phyloP scores from a whole-genome alignment of 306 rosid species.

The Glycine latifolia region DNA sequence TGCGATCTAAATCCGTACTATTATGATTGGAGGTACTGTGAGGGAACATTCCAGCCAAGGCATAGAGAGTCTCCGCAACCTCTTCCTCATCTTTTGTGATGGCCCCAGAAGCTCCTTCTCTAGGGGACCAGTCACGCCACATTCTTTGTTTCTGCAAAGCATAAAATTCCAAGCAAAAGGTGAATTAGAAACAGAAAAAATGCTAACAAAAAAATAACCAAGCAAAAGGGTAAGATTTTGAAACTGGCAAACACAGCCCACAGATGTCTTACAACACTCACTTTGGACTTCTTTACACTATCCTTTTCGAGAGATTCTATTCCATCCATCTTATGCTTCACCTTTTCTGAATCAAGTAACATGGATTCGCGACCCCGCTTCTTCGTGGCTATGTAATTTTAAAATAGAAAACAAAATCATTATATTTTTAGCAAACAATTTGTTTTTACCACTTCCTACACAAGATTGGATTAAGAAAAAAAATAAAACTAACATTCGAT shows the following conservation, averaged over 20 bases:
- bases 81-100: slow-evolving; percentile 94
- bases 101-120: slow-evolving; percentile 49
- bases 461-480: not conserved
- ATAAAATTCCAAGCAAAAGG: slow-evolving; percentile 26
- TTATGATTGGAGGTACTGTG: slow-evolving; percentile 46
- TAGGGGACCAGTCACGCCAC: slow-evolving; percentile 44
- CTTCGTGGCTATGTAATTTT: slow-evolving; percentile 67
- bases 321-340: slow-evolving; percentile 52
- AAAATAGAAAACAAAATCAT: not conserved
- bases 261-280: slow-evolving; percentile 52
- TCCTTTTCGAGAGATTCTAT: slow-evolving; percentile 44
- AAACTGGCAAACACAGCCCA: slow-evolving; percentile 14
- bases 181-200: slow-evolving; percentile 27
- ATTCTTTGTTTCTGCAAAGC: slow-evolving; percentile 58
- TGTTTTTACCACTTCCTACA: not conserved
- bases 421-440: not conserved
- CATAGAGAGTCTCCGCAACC: slow-evolving; percentile 80
- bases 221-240: not conserved
- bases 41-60: slow-evolving; percentile 84
- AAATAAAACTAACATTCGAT: not conserved
- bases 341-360: slow-evolving; percentile 63
- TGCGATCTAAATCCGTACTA: slow-evolving; percentile 33
- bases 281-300: slow-evolving; percentile 54
- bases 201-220: slow-evolving; percentile 19
- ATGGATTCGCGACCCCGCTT: slow-evolving; percentile 71